Evolutionary conservation across 2,329 filamentous ascomycete genomes (phyloP).

Genomic region (Lanzia echinophila): DNA sequence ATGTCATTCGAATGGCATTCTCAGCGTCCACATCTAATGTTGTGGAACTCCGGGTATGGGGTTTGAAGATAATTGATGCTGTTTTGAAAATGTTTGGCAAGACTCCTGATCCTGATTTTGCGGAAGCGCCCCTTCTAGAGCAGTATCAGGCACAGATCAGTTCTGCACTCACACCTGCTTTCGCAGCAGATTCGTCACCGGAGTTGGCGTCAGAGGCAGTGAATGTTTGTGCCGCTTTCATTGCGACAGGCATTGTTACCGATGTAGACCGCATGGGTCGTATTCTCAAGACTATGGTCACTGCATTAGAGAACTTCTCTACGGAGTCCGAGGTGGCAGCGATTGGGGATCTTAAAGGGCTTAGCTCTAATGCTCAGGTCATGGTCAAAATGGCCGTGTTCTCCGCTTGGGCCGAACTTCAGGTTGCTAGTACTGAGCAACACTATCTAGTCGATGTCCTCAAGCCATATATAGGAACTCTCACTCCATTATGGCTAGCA

Average conservation of each 20-base stretch:
- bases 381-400: slow-evolving; percentile 99
- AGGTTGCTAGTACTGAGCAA: slow-evolving; percentile 90
- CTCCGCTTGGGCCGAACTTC: slow-evolving; percentile 93
- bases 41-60: slow-evolving; percentile 81
- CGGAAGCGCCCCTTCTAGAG: slow-evolving; percentile 92
- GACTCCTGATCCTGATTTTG: slow-evolving; percentile 90
- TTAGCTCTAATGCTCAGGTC: slow-evolving; percentile 92
- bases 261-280: slow-evolving; percentile 98
- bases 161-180: slow-evolving; percentile 91
- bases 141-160: slow-evolving; percentile 99
- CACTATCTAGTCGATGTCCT: slow-evolving; percentile 83
- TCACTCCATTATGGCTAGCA: slow-evolving; percentile 91
- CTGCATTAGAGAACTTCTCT: slow-evolving; percentile 86
- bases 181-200: slow-evolving; percentile 90
- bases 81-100: slow-evolving; percentile 94
- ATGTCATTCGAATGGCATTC: slow-evolving; percentile 94
- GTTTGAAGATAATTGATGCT: slow-evolving; percentile 87
- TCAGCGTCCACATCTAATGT: slow-evolving; percentile 94
- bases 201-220: slow-evolving; percentile 94
- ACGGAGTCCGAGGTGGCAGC: slow-evolving; percentile 72
- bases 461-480: slow-evolving; percentile 78
- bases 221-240: slow-evolving; percentile 96
- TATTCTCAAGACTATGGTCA: slow-evolving; percentile 88
- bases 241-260: slow-evolving; percentile 93
- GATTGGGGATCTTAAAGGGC: slow-evolving; percentile 85